A percentile compares a stretch with the other conserved stretches of the same genome.
These are phyloP conservation scores for Thielaviopsis euricoi DNA, from an alignment of 2,329 filamentous ascomycete genomes.

Conservation along the genomic window DNA sequence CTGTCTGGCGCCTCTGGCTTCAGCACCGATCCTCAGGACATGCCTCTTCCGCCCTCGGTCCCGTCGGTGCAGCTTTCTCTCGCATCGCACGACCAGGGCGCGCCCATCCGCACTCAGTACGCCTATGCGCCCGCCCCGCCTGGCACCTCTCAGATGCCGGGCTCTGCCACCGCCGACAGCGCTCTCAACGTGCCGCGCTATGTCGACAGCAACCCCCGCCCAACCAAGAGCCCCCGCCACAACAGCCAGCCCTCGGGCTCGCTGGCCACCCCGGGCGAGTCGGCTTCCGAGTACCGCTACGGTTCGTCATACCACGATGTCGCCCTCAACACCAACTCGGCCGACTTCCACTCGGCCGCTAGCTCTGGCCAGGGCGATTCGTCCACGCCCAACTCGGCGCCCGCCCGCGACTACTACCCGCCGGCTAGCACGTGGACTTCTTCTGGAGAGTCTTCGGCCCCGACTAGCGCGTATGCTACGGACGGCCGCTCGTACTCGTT, in stretches of 20 bases:
- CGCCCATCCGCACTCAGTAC: slow-evolving; percentile 36
- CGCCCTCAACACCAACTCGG: slow-evolving; percentile 15
- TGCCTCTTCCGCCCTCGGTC: slow-evolving; percentile 21
- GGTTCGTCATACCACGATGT: slow-evolving; percentile 27
- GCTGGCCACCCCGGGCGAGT: slow-evolving; percentile 32
- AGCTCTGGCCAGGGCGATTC: slow-evolving; percentile 19
- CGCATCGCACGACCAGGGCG: slow-evolving; percentile 26
- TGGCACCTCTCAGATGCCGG: slow-evolving; percentile 32
- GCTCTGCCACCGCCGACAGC: slow-evolving; percentile 25
- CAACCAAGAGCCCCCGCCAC: slow-evolving; percentile 40
- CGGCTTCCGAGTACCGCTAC: slow-evolving; percentile 40
- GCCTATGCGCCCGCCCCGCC: slow-evolving; percentile 35
- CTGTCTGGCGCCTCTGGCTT: slow-evolving; percentile 31
- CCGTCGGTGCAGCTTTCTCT: slow-evolving; percentile 37
- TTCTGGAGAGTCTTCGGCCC: slow-evolving; percentile 4
- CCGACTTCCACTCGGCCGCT: slow-evolving; percentile 10
- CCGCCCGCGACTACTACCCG: slow-evolving; percentile 36
- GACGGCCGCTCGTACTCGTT: slow-evolving; percentile 29
- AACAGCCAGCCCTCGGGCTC: slow-evolving; percentile 33
- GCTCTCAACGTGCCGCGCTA: slow-evolving; percentile 39
- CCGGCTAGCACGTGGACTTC: slow-evolving; percentile 32
- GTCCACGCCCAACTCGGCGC: slow-evolving; percentile 15
- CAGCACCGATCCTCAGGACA: slow-evolving; percentile 34
- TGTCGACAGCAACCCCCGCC: slow-evolving; percentile 36
- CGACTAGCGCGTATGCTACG: slow-evolving; percentile 5